These are phyloP conservation scores for Hypoxylon cercidicola DNA, from an alignment of 495 filamentous ascomycete genomes.

Conservation along the genomic window DNA sequence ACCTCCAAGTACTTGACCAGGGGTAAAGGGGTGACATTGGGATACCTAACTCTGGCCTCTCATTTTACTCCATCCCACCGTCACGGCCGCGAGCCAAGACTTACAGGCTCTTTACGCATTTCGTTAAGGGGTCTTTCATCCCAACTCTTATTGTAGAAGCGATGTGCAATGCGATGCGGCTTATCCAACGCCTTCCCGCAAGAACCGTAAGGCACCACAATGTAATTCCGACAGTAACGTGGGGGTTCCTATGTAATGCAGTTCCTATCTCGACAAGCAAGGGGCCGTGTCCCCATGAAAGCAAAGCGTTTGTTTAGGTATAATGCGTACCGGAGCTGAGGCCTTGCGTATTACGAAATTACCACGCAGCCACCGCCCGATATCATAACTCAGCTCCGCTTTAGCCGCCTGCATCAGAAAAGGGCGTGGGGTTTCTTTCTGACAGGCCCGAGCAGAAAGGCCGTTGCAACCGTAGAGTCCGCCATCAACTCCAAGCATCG, in stretches of 20 bases:
- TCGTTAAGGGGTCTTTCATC: slow-evolving; percentile 12
- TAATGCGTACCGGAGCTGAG: slow-evolving; percentile 24
- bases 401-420: slow-evolving; percentile 35
- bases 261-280: slow-evolving; percentile 11
- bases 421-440: slow-evolving; percentile 35
- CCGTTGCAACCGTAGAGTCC: slow-evolving; percentile 27
- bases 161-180: slow-evolving; percentile 21
- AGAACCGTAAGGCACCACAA: slow-evolving; percentile 10
- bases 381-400: slow-evolving; percentile 40
- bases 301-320: slow-evolving; percentile 15
- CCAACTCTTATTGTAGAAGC: slow-evolving; percentile 9
- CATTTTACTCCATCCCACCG: slow-evolving; percentile 39
- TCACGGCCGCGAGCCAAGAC: slow-evolving; percentile 38
- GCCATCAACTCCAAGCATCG: slow-evolving; percentile 35
- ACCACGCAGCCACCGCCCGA: slow-evolving; percentile 30
- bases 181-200: slow-evolving; percentile 9
- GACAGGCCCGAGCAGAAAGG: slow-evolving; percentile 26
- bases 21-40: slow-evolving; percentile 9
- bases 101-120: slow-evolving; percentile 2
- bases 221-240: slow-evolving; percentile 17
- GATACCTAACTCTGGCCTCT: slow-evolving; percentile 18
- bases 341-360: slow-evolving; percentile 19
- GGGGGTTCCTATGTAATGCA: slow-evolving; percentile 21
- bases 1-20: slow-evolving; percentile 41
- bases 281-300: slow-evolving; percentile 17